Conservation (phyloP, 352 stramenopile species). For the Saprolegnia parasitica region DNA sequence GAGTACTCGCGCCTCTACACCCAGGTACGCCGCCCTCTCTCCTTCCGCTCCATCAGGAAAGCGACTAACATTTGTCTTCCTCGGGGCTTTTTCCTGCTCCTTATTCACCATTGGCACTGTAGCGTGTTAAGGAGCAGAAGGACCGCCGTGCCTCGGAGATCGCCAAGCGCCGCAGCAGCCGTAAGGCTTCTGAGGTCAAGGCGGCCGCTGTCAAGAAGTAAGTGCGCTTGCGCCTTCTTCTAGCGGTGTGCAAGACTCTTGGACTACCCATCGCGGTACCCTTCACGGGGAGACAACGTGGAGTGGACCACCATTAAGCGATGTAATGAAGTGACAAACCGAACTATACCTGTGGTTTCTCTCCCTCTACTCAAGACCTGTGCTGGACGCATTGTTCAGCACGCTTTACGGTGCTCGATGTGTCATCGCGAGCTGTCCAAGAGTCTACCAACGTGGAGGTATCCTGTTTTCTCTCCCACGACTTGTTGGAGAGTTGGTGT, state of each 20-base stretch:
- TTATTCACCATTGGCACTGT: conserved; percentile 93
- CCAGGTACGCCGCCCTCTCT: conserved; percentile 53
- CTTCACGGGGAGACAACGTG: conserved; percentile 2
- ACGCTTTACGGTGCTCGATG: too few species aligned
- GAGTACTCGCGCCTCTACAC: conserved; percentile 97
- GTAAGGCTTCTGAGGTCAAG: conserved; percentile 91
- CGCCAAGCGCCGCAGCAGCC: conserved; percentile 97
- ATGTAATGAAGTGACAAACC: background rate
- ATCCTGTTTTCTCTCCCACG: too few species aligned
- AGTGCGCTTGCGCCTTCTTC: conserved; percentile 16
- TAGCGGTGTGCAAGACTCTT: background rate
- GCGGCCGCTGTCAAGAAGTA: conserved; percentile 35
- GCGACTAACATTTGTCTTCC: conserved; percentile 23
- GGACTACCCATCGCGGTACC: background rate
- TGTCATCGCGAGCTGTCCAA: too few species aligned
- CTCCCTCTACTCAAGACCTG: too few species aligned
- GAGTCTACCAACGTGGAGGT: too few species aligned
- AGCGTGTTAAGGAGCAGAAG: conserved; percentile 98
- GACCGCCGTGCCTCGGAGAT: conserved; percentile 96
- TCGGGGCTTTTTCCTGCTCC: conserved; percentile 68
- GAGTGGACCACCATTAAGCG: conserved; percentile 1
- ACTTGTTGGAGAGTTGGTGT: too few species aligned
- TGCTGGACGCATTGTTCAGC: too few species aligned
- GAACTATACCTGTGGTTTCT: background rate
- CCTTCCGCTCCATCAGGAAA: background rate